Base-by-base conservation (phyloP, 2,329 filamentous ascomycete genomes). In the Canariomyces notabilis region DNA sequence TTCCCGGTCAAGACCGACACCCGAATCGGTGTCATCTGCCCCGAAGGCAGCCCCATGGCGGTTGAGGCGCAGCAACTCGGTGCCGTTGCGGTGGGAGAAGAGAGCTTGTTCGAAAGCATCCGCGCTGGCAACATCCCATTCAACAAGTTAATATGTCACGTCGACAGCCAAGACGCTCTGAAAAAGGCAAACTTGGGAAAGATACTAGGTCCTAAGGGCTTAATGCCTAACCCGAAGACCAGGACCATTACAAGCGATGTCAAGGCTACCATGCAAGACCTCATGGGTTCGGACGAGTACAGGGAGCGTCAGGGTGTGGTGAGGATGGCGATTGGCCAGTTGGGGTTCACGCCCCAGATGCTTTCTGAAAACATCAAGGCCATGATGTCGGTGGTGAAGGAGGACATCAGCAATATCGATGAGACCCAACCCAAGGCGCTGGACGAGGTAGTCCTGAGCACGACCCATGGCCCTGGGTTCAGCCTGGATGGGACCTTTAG, bases 221-320 rank as follows among this genome's bases (percentile, higher is more conserved):
- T 98, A 61, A 97, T 98, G 93, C 93, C 93, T 5, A 94, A 80
- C 64, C 71, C 78, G 50, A 95, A 95, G 74, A 81, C 81, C 52
- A 89, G 89, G 54, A 97, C 93, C 0, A 86, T 98, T 46, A 89
- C 95, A 19, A 84, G 79, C 61, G 85, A 95, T 63, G 78, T 95
- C 14, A 77, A 77, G 44, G 67, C 74, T n/a, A 77, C 82, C 26
- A 86, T 98, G 60, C 80, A 79, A 59, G 87, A 91, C 56, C 82
- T 95, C 67, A 81, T 89, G 12, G 89, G 91, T 51, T 88, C 83
- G 44, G 87, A 83, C 43, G 82, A 90, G 57, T 98, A 95, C 70
- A 82, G 89, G 62, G 93, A 98, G 72, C 78, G 85, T 56, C 68
- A 83, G 55, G 93, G 89, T 14, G 87, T 93, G 22, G 80, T 98